Evolutionary conservation across 768 basidiomycete genomes (phyloP).

Genomic region (Tricholoma terreum): DNA sequence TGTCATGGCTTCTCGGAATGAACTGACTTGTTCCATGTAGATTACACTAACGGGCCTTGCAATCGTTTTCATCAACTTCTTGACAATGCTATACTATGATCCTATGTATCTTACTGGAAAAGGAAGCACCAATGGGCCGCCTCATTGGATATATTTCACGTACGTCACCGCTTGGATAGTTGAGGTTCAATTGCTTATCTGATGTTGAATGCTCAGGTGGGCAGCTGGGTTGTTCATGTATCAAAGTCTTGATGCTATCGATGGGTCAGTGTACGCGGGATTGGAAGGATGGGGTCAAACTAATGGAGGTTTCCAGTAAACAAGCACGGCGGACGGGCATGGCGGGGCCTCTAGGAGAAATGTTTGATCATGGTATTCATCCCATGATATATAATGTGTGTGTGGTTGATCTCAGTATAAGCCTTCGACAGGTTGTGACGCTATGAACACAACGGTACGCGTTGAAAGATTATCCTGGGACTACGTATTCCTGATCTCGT

Average conservation of each 20-base stretch:
- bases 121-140: constrained; percentile 58
- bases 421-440: constrained; percentile 67
- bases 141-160: constrained; percentile 91
- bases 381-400: not conserved
- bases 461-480: not conserved
- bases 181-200: not conserved
- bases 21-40: constrained; percentile 36
- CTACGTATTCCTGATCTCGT: not conserved
- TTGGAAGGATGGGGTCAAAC: constrained; percentile 4
- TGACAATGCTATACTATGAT: constrained; percentile 81
- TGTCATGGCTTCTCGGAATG: not conserved
- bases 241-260: constrained; percentile 86
- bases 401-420: not conserved
- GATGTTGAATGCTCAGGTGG: constrained; percentile 52
- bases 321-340: constrained; percentile 95
- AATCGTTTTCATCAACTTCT: constrained; percentile 82
- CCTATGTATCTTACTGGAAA: constrained; percentile 69
- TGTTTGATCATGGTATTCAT: constrained; percentile 91
- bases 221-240: constrained; percentile 87
- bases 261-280: constrained; percentile 56
- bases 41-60: constrained; percentile 85
- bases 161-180: constrained; percentile 33
- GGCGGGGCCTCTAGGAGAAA: constrained; percentile 95
- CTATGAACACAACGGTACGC: constrained; percentile 87
- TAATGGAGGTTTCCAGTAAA: constrained; percentile 50